These are phyloP conservation scores for Protea cynaroides DNA, from an alignment of 164 flowering plant species.

Conservation along the genomic window DNA sequence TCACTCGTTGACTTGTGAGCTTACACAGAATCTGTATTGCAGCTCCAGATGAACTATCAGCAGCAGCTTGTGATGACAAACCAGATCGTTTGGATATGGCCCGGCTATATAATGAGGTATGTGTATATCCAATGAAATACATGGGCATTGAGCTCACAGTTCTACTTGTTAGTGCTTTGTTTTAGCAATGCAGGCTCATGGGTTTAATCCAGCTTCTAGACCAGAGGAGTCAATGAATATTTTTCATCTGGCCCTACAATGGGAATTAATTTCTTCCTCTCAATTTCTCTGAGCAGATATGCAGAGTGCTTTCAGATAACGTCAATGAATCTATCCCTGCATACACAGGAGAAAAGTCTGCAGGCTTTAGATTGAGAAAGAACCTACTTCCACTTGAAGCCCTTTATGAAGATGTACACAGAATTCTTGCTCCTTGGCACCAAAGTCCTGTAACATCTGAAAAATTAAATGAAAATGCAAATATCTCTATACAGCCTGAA, in stretches of 20 bases:
- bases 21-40: conserved; percentile 17
- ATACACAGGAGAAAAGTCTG: conserved; percentile 22
- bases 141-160: not conserved
- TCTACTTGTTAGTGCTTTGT: not conserved
- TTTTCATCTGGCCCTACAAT: not conserved
- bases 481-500: conserved; percentile 8
- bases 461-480: conserved; percentile 1
- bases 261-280: not conserved
- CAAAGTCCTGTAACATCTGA: conserved; percentile 10
- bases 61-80: conserved; percentile 42
- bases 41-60: conserved; percentile 50
- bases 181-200: not conserved
- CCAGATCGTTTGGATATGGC: conserved; percentile 40
- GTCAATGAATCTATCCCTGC: conserved; percentile 36
- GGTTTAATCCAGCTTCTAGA: not conserved
- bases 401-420: conserved; percentile 27
- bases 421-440: conserved; percentile 27
- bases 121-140: not conserved
- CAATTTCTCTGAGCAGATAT: conserved; percentile 40
- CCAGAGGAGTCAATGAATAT: not conserved
- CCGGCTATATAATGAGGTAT: conserved; percentile 61
- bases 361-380: conserved; percentile 28
- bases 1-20: not conserved
- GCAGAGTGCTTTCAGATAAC: conserved; percentile 37
- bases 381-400: conserved; percentile 33